Conservation (phyloP, 805 yeast species). For the Metschnikowia amazonensis region DNA sequence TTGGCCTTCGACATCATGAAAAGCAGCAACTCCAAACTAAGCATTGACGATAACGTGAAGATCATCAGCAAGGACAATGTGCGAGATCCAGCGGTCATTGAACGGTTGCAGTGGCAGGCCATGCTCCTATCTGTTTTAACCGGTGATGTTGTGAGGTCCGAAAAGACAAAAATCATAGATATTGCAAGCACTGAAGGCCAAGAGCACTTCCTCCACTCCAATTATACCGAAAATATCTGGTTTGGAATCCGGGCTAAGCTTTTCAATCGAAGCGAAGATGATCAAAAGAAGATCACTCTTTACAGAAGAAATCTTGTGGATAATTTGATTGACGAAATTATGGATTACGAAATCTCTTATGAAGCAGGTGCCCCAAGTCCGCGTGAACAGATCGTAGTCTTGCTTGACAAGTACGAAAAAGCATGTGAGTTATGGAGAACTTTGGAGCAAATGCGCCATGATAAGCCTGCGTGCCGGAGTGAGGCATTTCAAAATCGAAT, state of each 20-base stretch:
- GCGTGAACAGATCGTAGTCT: slow-evolving; percentile 46
- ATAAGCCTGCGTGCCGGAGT: slow-evolving; percentile 66
- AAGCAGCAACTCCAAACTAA: slow-evolving; percentile 19
- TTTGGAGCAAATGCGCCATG: slow-evolving; percentile 69
- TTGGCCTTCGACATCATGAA: slow-evolving; percentile 36
- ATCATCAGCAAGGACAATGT: slow-evolving; percentile 36
- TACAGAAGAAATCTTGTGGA: slow-evolving; percentile 71
- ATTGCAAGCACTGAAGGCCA: slow-evolving; percentile 39
- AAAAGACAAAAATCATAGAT: slow-evolving; percentile 70
- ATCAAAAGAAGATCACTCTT: slow-evolving; percentile 66
- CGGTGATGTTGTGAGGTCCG: slow-evolving; percentile 91
- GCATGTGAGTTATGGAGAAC: slow-evolving; percentile 80
- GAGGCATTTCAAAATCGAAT: slow-evolving; percentile 61
- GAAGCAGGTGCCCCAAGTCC: slow-evolving; percentile 30
- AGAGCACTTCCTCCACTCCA: slow-evolving; percentile 49
- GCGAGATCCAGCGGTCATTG: slow-evolving; percentile 52
- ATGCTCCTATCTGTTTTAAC: slow-evolving; percentile 87
- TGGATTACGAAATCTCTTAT: slow-evolving; percentile 56
- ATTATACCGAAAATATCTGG: slow-evolving; percentile 77
- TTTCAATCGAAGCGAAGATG: slow-evolving; percentile 74
- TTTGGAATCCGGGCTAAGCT: slow-evolving; percentile 79
- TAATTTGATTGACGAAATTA: slow-evolving; percentile 62
- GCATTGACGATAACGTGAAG: slow-evolving; percentile 32
- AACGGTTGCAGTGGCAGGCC: slow-evolving; percentile 92
- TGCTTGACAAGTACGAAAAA: slow-evolving; percentile 59